A percentile compares a stretch with the other conserved stretches of the same genome.
These are phyloP conservation scores for Penicillium ochrochloron DNA, from an alignment of 495 filamentous ascomycete genomes.

Conservation along the genomic window DNA sequence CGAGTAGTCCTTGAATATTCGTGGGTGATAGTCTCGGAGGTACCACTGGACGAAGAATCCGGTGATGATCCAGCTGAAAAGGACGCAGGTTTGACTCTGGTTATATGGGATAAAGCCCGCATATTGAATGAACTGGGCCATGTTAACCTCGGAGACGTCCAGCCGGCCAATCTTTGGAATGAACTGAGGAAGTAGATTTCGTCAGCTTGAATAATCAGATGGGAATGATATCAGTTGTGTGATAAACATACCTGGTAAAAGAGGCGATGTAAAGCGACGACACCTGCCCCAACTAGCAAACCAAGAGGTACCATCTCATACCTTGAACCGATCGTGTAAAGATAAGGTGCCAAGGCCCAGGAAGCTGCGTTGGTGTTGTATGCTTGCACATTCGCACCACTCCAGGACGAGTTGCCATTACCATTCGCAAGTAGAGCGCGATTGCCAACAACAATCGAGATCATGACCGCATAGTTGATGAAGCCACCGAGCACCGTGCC, in stretches of 20 bases:
- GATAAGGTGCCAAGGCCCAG: conserved; percentile 49
- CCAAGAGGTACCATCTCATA: conserved; percentile 55
- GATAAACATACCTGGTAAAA: conserved; percentile 38
- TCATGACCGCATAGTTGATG: conserved; percentile 57
- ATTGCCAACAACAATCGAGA: conserved; percentile 45
- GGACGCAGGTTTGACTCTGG: conserved; percentile 43
- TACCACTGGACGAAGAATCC: conserved; percentile 59
- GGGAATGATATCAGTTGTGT: neutral
- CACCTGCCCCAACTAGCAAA: conserved; percentile 44
- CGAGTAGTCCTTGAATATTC: conserved; percentile 60
- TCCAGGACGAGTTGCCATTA: conserved; percentile 53
- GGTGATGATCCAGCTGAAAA: conserved; percentile 40
- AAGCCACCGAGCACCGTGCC: conserved; percentile 52
- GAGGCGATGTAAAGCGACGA: conserved; percentile 46
- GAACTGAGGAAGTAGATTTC: conserved; percentile 24
- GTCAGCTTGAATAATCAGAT: neutral
- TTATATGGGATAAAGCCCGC: conserved; percentile 53
- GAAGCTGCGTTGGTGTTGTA: conserved; percentile 47
- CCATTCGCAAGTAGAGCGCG: conserved; percentile 37
- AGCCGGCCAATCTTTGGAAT: conserved; percentile 36
- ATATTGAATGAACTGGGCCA: conserved; percentile 48
- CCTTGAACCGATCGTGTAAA: conserved; percentile 36
- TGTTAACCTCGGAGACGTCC: conserved; percentile 42
- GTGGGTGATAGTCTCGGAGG: conserved; percentile 52
- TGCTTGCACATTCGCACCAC: conserved; percentile 49